Base-by-base conservation (phyloP, 164 flowering plant genomes). In the Sextonia rubra region DNA sequence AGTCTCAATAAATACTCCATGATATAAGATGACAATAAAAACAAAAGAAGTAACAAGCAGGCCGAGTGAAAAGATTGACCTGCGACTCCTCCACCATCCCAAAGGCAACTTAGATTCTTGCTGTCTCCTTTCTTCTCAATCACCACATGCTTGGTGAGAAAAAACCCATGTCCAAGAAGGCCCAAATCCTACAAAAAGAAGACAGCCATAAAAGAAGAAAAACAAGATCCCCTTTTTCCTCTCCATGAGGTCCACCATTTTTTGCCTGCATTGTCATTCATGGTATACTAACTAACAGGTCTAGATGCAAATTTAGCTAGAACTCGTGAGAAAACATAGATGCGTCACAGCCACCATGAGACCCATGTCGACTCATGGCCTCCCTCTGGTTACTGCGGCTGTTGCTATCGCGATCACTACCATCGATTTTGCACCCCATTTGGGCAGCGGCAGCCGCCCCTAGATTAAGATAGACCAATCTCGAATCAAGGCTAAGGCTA, bases 401-500 rank as follows among this genome's bases (percentile, higher is more conserved):
- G 25, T 69, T 61, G 55, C 87, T 86, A 27, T 81, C 86, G 58
- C 58, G 20, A 52, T 20, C 7, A 20, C 58, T 20, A 52, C 58
- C 58, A 1, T 52, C 64, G 27, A 81, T 76, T 71, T 86, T 79
- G 58, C 86, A 75, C 8, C 88, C 87, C 84, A 85, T 77, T 62
- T 79, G 85, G n/a, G 78, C 72, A 4, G 84, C 73, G 27, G 69
- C 75, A 2, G 81, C 62, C 1, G 88, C 96, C 1, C 91, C 93
- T 2, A 90, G 85, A 78, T 93, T 90, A n/a, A 90, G 82, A 80
- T 89, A 93, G 71, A 90, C 95, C 84, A 93, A 67, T 72, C 93
- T 89, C 15, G 98, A 89, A 75, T 90, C 97, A 44, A 93, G 81
- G 47, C 87, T 84, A 1, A 84, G 74, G 77, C 71, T 85, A 23